These are phyloP conservation scores for Solanum hybrid DNA, from an alignment of 305 asterid genomes.

Conservation along the genomic window DNA sequence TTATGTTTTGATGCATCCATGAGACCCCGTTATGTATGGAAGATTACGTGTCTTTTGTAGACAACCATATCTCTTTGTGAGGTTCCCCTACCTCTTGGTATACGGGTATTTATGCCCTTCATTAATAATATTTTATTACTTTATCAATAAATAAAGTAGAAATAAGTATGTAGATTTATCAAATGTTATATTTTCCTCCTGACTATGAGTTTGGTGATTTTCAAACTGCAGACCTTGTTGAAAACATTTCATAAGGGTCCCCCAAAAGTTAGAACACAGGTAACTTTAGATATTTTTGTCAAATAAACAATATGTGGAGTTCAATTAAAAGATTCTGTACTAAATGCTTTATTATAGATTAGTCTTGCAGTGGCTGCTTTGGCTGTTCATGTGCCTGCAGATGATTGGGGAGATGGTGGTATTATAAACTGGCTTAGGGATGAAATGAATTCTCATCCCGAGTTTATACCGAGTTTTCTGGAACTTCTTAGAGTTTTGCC, in stretches of 20 bases:
- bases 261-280: constrained; percentile 98
- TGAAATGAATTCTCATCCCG: constrained; percentile 88
- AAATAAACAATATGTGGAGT: constrained; percentile 7
- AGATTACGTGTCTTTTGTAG: not conserved
- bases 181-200: constrained; percentile 4
- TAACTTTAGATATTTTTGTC: constrained; percentile 19
- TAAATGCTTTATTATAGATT: constrained; percentile 63
- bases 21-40: not conserved
- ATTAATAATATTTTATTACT: not conserved
- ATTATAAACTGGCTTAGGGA: constrained; percentile 77
- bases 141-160: constrained; percentile 3
- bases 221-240: constrained; percentile 66
- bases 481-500: constrained; percentile 96
- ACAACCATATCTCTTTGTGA: not conserved
- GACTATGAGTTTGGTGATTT: constrained; percentile 13
- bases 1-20: not conserved
- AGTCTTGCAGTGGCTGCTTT: constrained; percentile 99
- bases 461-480: constrained; percentile 83
- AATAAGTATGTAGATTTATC: constrained; percentile 4
- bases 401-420: constrained; percentile 97
- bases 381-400: constrained; percentile 91
- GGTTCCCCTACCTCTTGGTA: not conserved
- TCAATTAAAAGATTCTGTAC: constrained; percentile 23
- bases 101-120: not conserved
- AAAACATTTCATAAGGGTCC: constrained; percentile 92